A percentile compares a stretch with the other conserved stretches of the same genome.
These are phyloP conservation scores for Petasospora fabianii DNA, from an alignment of 1,139 yeast genomes.

Conservation along the genomic window DNA sequence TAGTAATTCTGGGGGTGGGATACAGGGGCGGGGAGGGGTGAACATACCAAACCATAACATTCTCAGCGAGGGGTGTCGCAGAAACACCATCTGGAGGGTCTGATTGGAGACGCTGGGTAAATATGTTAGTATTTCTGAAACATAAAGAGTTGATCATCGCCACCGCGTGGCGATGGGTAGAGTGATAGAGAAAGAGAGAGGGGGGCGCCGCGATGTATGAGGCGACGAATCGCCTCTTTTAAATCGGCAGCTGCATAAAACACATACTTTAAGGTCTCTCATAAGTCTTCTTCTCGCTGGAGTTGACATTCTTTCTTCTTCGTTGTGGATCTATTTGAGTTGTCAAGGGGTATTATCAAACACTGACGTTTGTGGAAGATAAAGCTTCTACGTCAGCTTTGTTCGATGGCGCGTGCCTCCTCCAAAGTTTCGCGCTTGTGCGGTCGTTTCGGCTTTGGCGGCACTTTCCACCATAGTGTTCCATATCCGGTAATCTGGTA, in stretches of 20 bases:
- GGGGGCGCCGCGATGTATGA: too few species aligned
- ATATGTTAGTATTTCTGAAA: neutral
- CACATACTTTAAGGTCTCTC: conserved; percentile 89
- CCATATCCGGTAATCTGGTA: conserved; percentile 1
- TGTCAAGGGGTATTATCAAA: neutral
- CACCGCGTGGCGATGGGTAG: neutral
- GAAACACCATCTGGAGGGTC: conserved; percentile 98
- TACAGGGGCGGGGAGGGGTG: neutral
- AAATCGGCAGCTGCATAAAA: neutral
- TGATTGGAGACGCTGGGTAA: conserved; percentile 78
- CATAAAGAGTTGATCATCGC: neutral
- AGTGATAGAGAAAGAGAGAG: neutral
- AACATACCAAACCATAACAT: conserved; percentile 78
- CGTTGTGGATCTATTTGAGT: neutral
- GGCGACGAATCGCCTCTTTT: too few species aligned
- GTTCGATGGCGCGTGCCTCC: neutral
- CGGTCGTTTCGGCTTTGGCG: too few species aligned
- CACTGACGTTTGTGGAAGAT: too few species aligned
- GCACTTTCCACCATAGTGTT: conserved; percentile 1
- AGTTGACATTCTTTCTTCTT: conserved; percentile 67
- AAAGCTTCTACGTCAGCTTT: neutral
- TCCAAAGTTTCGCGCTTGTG: neutral
- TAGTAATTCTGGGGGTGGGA: neutral
- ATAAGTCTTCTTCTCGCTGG: conserved; percentile 97
- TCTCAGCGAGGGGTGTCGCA: conserved; percentile 95